A percentile compares a stretch with the other conserved stretches of the same genome.
phyloP scores from a whole-genome alignment of 768 basidiomycete species.

The Sporobolomyces phaffii region DNA sequence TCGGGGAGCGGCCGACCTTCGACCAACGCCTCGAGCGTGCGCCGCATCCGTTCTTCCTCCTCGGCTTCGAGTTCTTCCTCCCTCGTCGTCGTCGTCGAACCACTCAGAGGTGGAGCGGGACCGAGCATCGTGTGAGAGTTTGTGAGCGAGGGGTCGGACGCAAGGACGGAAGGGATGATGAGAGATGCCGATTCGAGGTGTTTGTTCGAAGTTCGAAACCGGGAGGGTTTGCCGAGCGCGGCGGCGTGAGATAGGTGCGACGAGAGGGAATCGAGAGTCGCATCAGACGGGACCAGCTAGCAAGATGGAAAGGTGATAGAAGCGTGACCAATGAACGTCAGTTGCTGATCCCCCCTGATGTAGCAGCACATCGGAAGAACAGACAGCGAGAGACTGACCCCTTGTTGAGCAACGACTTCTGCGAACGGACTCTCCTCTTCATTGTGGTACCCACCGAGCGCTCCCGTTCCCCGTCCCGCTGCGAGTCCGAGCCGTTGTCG shows the following conservation, averaged over 20 bases:
- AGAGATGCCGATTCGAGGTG: constrained; percentile 36
- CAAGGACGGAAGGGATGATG: constrained; percentile 35
- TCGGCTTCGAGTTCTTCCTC: not conserved
- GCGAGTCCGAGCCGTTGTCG: constrained; percentile 23
- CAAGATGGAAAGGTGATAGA: not conserved
- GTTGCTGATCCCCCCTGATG: too few species aligned
- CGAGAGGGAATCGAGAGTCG: constrained; percentile 6
- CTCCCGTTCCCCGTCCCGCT: constrained; percentile 31
- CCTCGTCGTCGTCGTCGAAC: not conserved
- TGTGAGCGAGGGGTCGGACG: constrained; percentile 15
- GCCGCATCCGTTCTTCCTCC: constrained; percentile 14
- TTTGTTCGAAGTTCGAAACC: constrained; percentile 31
- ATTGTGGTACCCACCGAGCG: constrained; percentile 26
- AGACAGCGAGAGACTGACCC: too few species aligned
- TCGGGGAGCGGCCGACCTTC: constrained; percentile 9
- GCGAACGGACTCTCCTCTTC: constrained; percentile 4
- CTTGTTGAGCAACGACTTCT: constrained; percentile 11
- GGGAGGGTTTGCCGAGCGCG: constrained; percentile 17
- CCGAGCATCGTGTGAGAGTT: constrained; percentile 16
- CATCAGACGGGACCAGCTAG: constrained; percentile 27
- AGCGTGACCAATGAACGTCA: too few species aligned
- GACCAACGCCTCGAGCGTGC: constrained; percentile 23
- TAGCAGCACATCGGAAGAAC: too few species aligned
- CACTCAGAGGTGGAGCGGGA: too few species aligned
- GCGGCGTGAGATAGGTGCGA: constrained; percentile 10